Evolutionary conservation across 495 filamentous ascomycete species (phyloP), one percentile per base, ranked within the genome.

Genomic region (Aspergillus heteromorphus): DNA sequence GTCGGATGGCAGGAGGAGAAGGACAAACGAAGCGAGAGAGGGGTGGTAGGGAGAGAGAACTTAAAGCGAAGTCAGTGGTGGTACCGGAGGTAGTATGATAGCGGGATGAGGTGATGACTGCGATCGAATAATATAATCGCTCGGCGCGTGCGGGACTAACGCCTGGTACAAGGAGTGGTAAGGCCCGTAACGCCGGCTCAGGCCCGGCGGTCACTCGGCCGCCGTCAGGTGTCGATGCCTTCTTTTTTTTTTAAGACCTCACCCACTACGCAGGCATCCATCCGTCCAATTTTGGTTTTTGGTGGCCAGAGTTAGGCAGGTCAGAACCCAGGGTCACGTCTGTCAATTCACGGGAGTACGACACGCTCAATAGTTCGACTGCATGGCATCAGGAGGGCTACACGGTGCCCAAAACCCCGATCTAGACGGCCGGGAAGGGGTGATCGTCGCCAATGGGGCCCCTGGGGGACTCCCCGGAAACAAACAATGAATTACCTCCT

Each of bases 161-260:
- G 38, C 41, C 49, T 23, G 49, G 20, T 48, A 45, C 42, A n/a
- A n/a, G n/a, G n/a, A n/a, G 40, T 29, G 19, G 17, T 51, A 17
- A 51, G 4, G 49, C 49, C 36, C 8, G 25, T 14, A 19, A 51
- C 11, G 8, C 14, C 40, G 53, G 40, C 40, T 53, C 56, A 58
- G 51, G 56, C 56, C 47, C 40, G 40, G 48, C 20, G 27, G 47
- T 54, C 56, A 58, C 49, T 53, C 49, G 34, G 16, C 10, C 20
- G 23, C 25, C 43, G 45, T 50, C 56, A 53, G 50, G 50, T 53
- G 55, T 34, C 21, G 20, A 21, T 23, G 1, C 2, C 10, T 23
- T 23, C n/a, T 45, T 17, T 40, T 17, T 17, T 4, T 40, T 14
- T 11, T 10, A 3, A 13, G 11, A 10, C 36, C 36, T 40, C 13